These are phyloP conservation scores for Hypoxylon rickii DNA, from an alignment of 495 filamentous ascomycete species.

Conservation along the genomic window DNA sequence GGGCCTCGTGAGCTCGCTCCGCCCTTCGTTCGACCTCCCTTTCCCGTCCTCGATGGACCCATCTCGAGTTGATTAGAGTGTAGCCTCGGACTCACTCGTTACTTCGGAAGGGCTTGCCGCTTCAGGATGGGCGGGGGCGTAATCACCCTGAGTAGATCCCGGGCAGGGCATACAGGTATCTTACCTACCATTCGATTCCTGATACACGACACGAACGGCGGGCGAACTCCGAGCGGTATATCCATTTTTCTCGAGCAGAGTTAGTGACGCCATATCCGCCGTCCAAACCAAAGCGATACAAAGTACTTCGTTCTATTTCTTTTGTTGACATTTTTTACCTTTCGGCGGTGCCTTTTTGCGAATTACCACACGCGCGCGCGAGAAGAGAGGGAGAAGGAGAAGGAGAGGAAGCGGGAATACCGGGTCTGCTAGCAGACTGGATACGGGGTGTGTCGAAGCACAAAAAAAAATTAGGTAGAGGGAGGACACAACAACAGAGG, in stretches of 20 bases:
- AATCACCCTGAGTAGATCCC: constrained; percentile 4
- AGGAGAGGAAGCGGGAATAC: constrained; percentile 1
- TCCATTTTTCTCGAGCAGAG: constrained; percentile 16
- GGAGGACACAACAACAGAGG: constrained; percentile 5
- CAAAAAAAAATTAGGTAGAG: constrained; percentile 2
- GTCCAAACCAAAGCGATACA: constrained; percentile 13
- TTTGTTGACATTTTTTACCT: constrained; percentile 21
- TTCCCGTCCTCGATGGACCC: constrained; percentile 18
- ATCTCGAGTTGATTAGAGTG: constrained; percentile 10
- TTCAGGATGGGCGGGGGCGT: constrained; percentile 10
- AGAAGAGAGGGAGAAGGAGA: neutral
- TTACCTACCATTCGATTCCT: constrained; percentile 9
- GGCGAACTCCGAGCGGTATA: constrained; percentile 8
- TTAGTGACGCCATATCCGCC: constrained; percentile 9
- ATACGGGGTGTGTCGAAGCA: constrained; percentile 3
- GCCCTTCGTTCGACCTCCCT: constrained; percentile 14
- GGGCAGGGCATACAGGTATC: constrained; percentile 13
- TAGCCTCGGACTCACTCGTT: constrained; percentile 3
- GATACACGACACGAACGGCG: constrained; percentile 6
- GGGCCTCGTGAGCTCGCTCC: constrained; percentile 24
- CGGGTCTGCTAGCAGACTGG: constrained; percentile 30
- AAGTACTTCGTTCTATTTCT: constrained; percentile 25
- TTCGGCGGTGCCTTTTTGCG: constrained; percentile 13
- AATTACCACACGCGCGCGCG: constrained; percentile 6
- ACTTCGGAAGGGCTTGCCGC: constrained; percentile 8